These are phyloP conservation scores for Trichoderma citrinoviride DNA, from an alignment of 2,329 filamentous ascomycete species.

Conservation along the genomic window DNA sequence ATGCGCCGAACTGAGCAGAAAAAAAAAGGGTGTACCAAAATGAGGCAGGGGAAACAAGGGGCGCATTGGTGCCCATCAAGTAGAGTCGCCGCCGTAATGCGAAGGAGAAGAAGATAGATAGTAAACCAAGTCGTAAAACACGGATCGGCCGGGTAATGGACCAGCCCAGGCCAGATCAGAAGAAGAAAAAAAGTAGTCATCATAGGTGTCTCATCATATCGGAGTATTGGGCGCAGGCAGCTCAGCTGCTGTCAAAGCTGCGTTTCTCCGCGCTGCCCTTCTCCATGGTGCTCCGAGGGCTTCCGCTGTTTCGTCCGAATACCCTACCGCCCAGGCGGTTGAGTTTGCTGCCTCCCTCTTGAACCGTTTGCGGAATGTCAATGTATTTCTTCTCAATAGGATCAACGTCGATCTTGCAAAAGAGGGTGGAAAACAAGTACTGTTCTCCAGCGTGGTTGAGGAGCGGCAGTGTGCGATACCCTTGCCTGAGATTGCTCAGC, in stretches of 20 bases:
- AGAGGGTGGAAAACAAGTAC: conserved; percentile 91
- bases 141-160: not conserved
- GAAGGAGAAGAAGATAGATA: conserved; percentile 23
- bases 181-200: conserved; percentile 15
- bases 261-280: conserved; percentile 50
- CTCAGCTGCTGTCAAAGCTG: conserved; percentile 43
- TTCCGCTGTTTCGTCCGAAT: conserved; percentile 54
- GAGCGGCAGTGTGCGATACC: conserved; percentile 87
- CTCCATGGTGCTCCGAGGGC: conserved; percentile 52
- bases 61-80: not conserved
- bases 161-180: conserved; percentile 14
- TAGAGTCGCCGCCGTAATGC: not conserved
- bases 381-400: conserved; percentile 57
- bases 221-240: conserved; percentile 19
- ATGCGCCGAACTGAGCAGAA: conserved; percentile 32
- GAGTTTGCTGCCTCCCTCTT: conserved; percentile 49
- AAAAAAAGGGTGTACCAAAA: conserved; percentile 30
- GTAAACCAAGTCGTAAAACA: conserved; percentile 17
- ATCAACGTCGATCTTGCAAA: conserved; percentile 77
- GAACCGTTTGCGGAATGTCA: conserved; percentile 42
- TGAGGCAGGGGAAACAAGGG: conserved; percentile 20
- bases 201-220: not conserved
- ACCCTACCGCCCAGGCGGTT: conserved; percentile 54
- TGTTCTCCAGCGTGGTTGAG: conserved; percentile 87
- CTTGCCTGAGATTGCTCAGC: conserved; percentile 81